These are phyloP conservation scores for Phytophthora sansomeana DNA, from an alignment of 352 stramenopile genomes.

Conservation along the genomic window DNA sequence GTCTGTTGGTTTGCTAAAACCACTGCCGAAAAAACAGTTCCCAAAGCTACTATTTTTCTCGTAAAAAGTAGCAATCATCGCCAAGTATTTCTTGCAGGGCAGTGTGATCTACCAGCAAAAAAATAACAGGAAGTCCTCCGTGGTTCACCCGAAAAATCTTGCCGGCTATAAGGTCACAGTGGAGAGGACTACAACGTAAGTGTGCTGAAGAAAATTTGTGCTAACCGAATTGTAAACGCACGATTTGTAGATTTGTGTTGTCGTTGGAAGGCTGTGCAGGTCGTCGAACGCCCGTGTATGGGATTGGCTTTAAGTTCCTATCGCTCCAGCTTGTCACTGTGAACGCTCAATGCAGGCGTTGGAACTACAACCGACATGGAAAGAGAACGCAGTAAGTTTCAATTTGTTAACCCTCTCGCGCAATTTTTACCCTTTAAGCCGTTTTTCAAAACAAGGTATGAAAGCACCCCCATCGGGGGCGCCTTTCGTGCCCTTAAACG, in stretches of 20 bases:
- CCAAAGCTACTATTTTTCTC: background rate
- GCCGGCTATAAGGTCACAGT: background rate
- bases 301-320: background rate
- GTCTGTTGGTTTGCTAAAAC: background rate
- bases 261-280: background rate
- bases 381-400: background rate
- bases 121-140: slow-evolving; percentile 2
- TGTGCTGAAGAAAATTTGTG: background rate
- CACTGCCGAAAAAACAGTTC: background rate
- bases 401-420: too few relatives aligned
- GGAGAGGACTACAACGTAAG: background rate
- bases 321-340: background rate
- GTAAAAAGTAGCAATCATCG: background rate
- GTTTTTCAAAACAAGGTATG: too few relatives aligned
- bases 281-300: background rate
- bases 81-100: background rate
- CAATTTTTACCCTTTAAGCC: too few relatives aligned
- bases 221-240: slow-evolving; percentile 2
- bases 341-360: background rate
- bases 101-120: background rate
- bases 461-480: too few relatives aligned
- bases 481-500: too few relatives aligned
- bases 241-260: background rate
- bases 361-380: background rate
- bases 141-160: background rate